Conservation (phyloP, 352 stramenopile species). For the Globisporangium okanoganense region DNA sequence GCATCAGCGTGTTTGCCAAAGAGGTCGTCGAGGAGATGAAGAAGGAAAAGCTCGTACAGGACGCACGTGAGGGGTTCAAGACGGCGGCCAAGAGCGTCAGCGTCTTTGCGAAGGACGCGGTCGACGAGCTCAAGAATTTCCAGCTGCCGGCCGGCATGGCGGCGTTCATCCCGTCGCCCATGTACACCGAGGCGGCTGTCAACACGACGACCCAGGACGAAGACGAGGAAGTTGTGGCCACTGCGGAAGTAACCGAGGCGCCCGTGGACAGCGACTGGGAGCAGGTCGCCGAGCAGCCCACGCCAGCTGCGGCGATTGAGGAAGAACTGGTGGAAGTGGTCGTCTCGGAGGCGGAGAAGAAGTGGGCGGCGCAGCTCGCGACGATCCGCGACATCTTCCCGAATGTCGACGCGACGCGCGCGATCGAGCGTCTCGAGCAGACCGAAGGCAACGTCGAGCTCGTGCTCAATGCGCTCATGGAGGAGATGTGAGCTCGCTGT, state of each 20-base stretch:
- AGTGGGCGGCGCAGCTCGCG: slow-evolving; percentile 67
- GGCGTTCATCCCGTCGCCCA: slow-evolving; percentile 4
- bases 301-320: slow-evolving; percentile 18
- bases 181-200: slow-evolving; percentile 23
- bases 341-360: slow-evolving; percentile 65
- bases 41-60: slow-evolving; percentile 18
- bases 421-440: slow-evolving; percentile 71
- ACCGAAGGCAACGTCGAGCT: slow-evolving; percentile 81
- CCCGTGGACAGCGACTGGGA: slow-evolving; percentile 66
- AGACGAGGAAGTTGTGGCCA: slow-evolving; percentile 23
- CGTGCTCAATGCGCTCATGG: slow-evolving; percentile 79
- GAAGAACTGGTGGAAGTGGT: slow-evolving; percentile 36
- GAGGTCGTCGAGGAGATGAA: slow-evolving; percentile 73
- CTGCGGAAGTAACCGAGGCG: slow-evolving; percentile 10
- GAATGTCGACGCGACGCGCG: slow-evolving; percentile 31
- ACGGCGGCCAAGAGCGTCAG: slow-evolving; percentile 33
- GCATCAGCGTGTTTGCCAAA: slow-evolving; percentile 72
- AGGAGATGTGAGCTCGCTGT: slow-evolving; percentile 49
- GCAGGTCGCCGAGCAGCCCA: slow-evolving; percentile 36
- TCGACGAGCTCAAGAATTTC: slow-evolving; percentile 68
- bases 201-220: slow-evolving; percentile 24
- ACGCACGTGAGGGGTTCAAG: slow-evolving; percentile 12
- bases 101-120: slow-evolving; percentile 50
- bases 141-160: slow-evolving; percentile 15
- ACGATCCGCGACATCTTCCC: slow-evolving; percentile 81